Evolutionary conservation across 1,284 basidiomycete species (phyloP), one percentile per base, ranked within the genome.

Genomic region (Melanopsichium pennsylvanicum): DNA sequence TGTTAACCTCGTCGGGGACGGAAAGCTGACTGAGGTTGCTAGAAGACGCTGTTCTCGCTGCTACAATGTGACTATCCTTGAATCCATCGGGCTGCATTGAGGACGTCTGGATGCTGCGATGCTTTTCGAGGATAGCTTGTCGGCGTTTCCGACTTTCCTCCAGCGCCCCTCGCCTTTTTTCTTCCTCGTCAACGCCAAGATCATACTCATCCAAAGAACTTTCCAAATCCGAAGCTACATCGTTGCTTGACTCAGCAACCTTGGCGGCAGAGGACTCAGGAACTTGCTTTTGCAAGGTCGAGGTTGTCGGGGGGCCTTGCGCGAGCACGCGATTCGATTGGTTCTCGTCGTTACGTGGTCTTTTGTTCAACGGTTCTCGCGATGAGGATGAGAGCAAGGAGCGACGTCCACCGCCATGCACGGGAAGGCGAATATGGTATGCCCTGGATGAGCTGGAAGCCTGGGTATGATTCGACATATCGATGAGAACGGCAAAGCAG

Each of bases 111-210:
- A 43, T 40, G 57, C 41, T 48, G 39, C 42, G 37, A 33, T 54
- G 43, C 48, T 58, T 72, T 16, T 52, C 43, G 11, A 74, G 9
- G 35, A 75, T 71, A 2, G 72, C 70, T 25, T 63, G 49, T 2
- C 76, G 41, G 2, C 66, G 45, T 25, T 49, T 69, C 10, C 76
- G 52, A n/a, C 72, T 73, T 40, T 76, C 71, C 37, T 74, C 75
- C 8, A 73, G 42, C 11, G 43, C 32, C 21, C 25, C 57, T 7
- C 49, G 38, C 23, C 51, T 54, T 2, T 25, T 38, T n/a, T 60
- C 55, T 13, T 64, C 60, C 19, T 50, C 39, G 25, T 64, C 49
- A 29, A 70, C 43, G 9, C 54, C 67, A 21, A 50, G 44, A 32
- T 64, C 61, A 25, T 46, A 52, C 26, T 60, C 59, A 23, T 67